phyloP scores from a whole-genome alignment of 2,329 filamentous ascomycete species.

The Amylocarpus encephaloides region DNA sequence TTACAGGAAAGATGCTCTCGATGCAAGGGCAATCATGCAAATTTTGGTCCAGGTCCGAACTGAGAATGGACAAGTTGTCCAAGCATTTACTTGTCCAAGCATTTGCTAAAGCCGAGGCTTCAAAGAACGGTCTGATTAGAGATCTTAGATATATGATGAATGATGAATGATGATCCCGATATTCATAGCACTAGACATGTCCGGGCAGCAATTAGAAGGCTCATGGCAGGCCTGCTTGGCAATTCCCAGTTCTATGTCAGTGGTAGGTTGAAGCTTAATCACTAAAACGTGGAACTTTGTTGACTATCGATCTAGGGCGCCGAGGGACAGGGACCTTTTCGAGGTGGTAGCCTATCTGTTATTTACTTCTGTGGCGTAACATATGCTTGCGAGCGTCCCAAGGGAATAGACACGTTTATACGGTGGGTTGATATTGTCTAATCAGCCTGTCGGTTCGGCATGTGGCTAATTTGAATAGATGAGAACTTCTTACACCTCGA shows the following conservation, averaged over 20 bases:
- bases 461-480: constrained; percentile 21
- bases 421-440: constrained; percentile 10
- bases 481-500: constrained; percentile 9
- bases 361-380: constrained; percentile 24
- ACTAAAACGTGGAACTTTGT: not conserved
- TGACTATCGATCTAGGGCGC: constrained; percentile 17
- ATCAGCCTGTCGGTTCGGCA: constrained; percentile 18
- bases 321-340: constrained; percentile 30
- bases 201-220: constrained; percentile 29
- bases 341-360: constrained; percentile 30
- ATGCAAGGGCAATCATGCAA: constrained; percentile 20
- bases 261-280: constrained; percentile 8
- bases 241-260: constrained; percentile 30
- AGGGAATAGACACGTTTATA: constrained; percentile 1
- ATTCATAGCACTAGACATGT: constrained; percentile 31
- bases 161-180: constrained; percentile 30
- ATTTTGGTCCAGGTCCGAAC: constrained; percentile 18
- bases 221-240: constrained; percentile 28
- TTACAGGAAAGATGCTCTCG: constrained; percentile 29
- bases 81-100: not conserved
- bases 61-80: constrained; percentile 3
- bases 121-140: not conserved
- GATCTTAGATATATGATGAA: constrained; percentile 30
- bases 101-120: not conserved
- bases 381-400: not conserved